These are phyloP conservation scores for Pinus albicaulis DNA, from an alignment of 75 land plant species.

Conservation along the genomic window DNA sequence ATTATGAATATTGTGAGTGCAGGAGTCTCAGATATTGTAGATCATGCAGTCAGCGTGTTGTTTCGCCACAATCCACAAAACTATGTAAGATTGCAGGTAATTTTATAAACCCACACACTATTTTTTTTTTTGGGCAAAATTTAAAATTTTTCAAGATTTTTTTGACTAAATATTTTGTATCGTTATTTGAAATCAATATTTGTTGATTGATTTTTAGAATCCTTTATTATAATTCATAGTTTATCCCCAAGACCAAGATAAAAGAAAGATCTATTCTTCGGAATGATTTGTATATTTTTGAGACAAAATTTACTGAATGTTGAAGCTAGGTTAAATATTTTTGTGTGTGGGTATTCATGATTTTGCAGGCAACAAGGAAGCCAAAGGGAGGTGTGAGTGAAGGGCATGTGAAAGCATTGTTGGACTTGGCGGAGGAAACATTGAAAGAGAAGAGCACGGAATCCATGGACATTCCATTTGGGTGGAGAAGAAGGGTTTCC, in stretches of 20 bases:
- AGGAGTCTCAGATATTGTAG: slow-evolving; percentile 35
- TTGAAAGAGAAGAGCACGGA: slow-evolving; percentile 29
- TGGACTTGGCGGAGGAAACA: slow-evolving; percentile 18
- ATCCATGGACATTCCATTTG: slow-evolving; percentile 26
- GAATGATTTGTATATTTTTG: too few relatives aligned
- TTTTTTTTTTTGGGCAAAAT: background rate
- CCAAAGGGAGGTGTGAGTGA: background rate
- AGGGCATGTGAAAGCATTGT: background rate
- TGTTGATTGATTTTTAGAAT: too few relatives aligned
- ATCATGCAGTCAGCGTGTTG: slow-evolving; percentile 34
- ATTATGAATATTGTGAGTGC: slow-evolving; percentile 24
- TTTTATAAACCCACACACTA: too few relatives aligned
- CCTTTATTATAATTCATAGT: too few relatives aligned
- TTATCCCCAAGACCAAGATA: too few relatives aligned
- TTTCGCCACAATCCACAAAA: slow-evolving; percentile 24
- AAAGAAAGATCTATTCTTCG: too few relatives aligned
- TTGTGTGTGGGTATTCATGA: background rate
- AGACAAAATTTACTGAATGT: too few relatives aligned
- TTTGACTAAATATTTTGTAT: too few relatives aligned
- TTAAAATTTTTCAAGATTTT: background rate
- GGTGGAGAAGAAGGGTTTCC: slow-evolving; percentile 17
- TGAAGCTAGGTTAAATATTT: background rate
- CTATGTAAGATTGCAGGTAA: slow-evolving; percentile 31
- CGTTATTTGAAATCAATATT: too few relatives aligned
- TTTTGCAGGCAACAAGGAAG: slow-evolving; percentile 1